A percentile compares a stretch with the other conserved stretches of the same genome.
Conservation (phyloP, 179 eudicot genomes). For the Actinidia polygama region DNA sequence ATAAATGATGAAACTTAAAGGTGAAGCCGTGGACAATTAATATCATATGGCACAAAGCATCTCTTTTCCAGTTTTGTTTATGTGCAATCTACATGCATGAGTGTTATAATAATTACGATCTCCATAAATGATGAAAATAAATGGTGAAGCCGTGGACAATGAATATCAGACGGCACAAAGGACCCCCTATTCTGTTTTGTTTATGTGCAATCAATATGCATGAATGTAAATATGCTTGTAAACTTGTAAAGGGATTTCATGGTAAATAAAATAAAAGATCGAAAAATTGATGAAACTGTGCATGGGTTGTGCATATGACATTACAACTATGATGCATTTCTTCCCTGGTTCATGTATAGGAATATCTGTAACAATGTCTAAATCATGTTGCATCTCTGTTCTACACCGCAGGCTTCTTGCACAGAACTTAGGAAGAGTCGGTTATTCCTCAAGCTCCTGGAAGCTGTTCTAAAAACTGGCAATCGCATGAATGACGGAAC, state of each 20-base stretch:
- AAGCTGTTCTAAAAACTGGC: slow-evolving; percentile 90
- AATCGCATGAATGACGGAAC: slow-evolving; percentile 92
- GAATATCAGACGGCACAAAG: neutral
- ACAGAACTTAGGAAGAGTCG: slow-evolving; percentile 68
- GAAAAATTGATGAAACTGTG: neutral
- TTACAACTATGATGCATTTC: no score
- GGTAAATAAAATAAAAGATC: neutral
- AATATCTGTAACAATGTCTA: neutral
- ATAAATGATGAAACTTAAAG: neutral
- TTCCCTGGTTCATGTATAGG: neutral
- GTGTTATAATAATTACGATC: no score
- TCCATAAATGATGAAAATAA: neutral
- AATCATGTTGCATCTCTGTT: neutral
- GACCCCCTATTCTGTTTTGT: neutral
- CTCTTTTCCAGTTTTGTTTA: no score
- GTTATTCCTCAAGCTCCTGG: slow-evolving; percentile 79
- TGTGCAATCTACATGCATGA: no score
- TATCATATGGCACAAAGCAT: no score
- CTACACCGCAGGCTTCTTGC: slow-evolving; percentile 66
- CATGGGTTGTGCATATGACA: neutral
- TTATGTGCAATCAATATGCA: neutral
- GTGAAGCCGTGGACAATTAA: no score
- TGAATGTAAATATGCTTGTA: neutral
- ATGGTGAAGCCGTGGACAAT: neutral
- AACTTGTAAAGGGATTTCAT: neutral